phyloP scores from a whole-genome alignment of 352 stramenopile species.

The Phytophthora lateralis region DNA sequence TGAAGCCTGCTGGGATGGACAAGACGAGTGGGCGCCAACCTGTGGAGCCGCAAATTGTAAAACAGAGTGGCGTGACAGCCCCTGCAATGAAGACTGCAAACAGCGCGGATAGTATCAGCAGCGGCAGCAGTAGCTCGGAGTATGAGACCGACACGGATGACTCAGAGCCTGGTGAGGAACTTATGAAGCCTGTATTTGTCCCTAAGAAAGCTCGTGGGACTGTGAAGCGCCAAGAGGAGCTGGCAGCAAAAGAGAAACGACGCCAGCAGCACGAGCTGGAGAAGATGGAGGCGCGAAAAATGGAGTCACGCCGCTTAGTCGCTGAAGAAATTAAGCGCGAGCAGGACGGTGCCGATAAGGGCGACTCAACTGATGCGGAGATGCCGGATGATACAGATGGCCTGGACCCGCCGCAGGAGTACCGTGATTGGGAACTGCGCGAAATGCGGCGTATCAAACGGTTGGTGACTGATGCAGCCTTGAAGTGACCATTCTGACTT shows the following conservation, averaged over 20 bases:
- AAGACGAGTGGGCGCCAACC: conserved; percentile 21
- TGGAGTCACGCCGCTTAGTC: conserved; percentile 76
- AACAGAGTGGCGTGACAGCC: conserved; percentile 14
- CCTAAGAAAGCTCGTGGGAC: conserved; percentile 89
- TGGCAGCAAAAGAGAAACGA: conserved; percentile 76
- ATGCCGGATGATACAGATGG: conserved; percentile 92
- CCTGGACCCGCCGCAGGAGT: conserved; percentile 90
- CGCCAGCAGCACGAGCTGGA: conserved; percentile 57
- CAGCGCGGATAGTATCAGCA: conserved; percentile 40
- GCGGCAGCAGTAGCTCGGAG: conserved; percentile 61
- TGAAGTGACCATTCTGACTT: conserved; percentile 11
- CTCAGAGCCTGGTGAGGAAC: conserved; percentile 65
- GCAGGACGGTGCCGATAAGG: conserved; percentile 49
- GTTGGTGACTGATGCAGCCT: conserved; percentile 30
- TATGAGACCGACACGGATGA: conserved; percentile 86
- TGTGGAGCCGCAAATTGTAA: conserved; percentile 48
- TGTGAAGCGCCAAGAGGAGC: conserved; percentile 79
- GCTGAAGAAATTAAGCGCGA: conserved; percentile 78
- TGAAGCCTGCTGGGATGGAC: conserved; percentile 7
- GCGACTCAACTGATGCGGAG: conserved; percentile 72
- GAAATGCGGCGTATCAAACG: conserved; percentile 93
- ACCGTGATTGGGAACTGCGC: conserved; percentile 93
- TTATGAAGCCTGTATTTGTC: conserved; percentile 93
- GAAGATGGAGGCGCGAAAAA: conserved; percentile 66
- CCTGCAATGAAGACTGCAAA: conserved; percentile 5